Percentiles rank a stretch among this genome's conserved stretches.
Evolutionary conservation across 1,284 basidiomycete species (phyloP).

Genomic region (Phaffia rhodozyma): DNA sequence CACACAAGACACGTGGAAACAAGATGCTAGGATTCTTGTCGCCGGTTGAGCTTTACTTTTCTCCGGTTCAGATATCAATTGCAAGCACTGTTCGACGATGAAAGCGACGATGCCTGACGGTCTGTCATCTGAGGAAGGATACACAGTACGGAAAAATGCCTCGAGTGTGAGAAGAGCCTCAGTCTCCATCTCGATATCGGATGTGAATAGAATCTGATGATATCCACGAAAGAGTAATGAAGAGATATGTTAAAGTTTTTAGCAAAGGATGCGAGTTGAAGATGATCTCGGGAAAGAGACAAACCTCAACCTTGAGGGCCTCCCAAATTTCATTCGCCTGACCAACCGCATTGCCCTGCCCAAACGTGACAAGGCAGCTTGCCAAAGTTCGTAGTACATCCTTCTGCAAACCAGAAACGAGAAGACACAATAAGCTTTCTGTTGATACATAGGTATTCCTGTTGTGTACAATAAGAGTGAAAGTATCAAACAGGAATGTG

Average conservation of each 20-base stretch:
- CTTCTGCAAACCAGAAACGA: slow-evolving; percentile 41
- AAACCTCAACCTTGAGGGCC: slow-evolving; percentile 71
- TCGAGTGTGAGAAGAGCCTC: slow-evolving; percentile 59
- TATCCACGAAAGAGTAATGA: slow-evolving; percentile 1
- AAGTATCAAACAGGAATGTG: neutral
- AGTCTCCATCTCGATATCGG: slow-evolving; percentile 57
- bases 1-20: slow-evolving; percentile 63
- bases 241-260: neutral
- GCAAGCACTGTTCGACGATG: slow-evolving; percentile 65
- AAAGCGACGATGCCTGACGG: slow-evolving; percentile 54
- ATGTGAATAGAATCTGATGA: slow-evolving; percentile 74
- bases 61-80: slow-evolving; percentile 66
- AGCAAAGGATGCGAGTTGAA: neutral
- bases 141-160: slow-evolving; percentile 59
- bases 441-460: neutral
- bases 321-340: slow-evolving; percentile 72
- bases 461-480: neutral
- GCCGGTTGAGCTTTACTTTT: slow-evolving; percentile 79
- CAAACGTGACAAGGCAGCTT: slow-evolving; percentile 69
- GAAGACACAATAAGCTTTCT: neutral
- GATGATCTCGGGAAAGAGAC: slow-evolving; percentile 14
- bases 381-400: slow-evolving; percentile 68
- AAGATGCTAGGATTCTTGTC: slow-evolving; percentile 62
- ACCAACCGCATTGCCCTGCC: slow-evolving; percentile 47
- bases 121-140: slow-evolving; percentile 36